Evolutionary conservation across 1,284 basidiomycete species (phyloP), one percentile per base, ranked within the genome.

Genomic region (Vanrija sp.): DNA sequence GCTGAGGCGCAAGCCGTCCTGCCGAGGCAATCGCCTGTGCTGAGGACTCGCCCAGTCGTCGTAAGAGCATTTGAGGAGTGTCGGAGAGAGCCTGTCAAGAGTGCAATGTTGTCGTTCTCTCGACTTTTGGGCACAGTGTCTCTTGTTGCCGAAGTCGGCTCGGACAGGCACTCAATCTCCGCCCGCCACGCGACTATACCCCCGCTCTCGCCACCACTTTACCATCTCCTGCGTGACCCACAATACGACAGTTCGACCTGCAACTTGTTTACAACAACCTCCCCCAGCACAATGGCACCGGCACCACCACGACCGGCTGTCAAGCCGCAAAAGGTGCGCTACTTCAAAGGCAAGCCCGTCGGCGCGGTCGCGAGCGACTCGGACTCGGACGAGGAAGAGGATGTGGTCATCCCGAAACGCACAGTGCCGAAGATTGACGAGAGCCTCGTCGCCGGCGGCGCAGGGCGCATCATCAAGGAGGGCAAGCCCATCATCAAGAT

Each of bases 331-430:
- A 72, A 74, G 53, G 62, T 62, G 26, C 63, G 73, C 34, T 72
- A 74, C 55, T 74, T 69, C 62, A 74, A 71, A 52, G 71, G 71
- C 51, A 73, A 74, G 65, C 67, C 71, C 16, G 67, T 62, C 3
- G 66, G 62, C n/a, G 69, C 61, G 1, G 65, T 62, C 10, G 58
- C 55, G 3, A 57, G 63, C 12, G 61, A 63, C 19, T 65, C 63
- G 14, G 68, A 68, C 26, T 64, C 60, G 19, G 61, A 62, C 46
- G 26, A 18, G n/a, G 71, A 72, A 42, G 59, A 60, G 10, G 61
- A 62, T 18, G 47, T 25, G 25, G 25, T 39, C 21, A 51, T 53
- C 38, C 48, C 46, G 49, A 55, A 47, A n/a, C 46, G 47, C 15
- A 42, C 43, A 39, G 52, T 54, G 45, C 55, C 54, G 15, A 54